Percentiles rank a stretch among this genome's conserved stretches.
These are phyloP conservation scores for Colletotrichum gigasporum DNA, from an alignment of 2,329 filamentous ascomycete species.

Conservation along the genomic window DNA sequence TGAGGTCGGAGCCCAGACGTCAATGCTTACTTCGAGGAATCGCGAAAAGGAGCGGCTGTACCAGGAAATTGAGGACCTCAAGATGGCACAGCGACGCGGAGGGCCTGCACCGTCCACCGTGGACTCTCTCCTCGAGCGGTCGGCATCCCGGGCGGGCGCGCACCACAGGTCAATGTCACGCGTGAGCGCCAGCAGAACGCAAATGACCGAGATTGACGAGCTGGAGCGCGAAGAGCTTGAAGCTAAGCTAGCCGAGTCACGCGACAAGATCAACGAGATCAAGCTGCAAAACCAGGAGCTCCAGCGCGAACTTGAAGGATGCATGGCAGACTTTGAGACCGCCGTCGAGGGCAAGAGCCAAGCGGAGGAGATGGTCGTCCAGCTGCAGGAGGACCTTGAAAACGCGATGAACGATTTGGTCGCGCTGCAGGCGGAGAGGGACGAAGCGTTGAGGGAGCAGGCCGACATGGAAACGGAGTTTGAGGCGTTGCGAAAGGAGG, in stretches of 20 bases:
- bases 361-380: slow-evolving; percentile 65
- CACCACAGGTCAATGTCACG: slow-evolving; percentile 79
- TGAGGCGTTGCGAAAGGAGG: slow-evolving; percentile 68
- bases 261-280: slow-evolving; percentile 86
- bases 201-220: slow-evolving; percentile 69
- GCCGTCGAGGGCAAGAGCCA: slow-evolving; percentile 71
- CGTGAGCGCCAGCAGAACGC: slow-evolving; percentile 75
- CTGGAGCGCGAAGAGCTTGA: slow-evolving; percentile 87
- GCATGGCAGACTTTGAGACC: slow-evolving; percentile 81
- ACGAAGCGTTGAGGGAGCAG: slow-evolving; percentile 80
- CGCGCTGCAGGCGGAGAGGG: slow-evolving; percentile 81
- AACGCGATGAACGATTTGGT: slow-evolving; percentile 82
- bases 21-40: slow-evolving; percentile 96
- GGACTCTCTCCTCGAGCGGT: slow-evolving; percentile 94
- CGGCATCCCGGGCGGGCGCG: slow-evolving; percentile 80
- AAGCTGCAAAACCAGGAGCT: slow-evolving; percentile 92
- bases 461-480: slow-evolving; percentile 69
- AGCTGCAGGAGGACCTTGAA: slow-evolving; percentile 84
- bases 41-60: slow-evolving; percentile 94
- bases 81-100: slow-evolving; percentile 82
- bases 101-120: slow-evolving; percentile 72
- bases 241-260: slow-evolving; percentile 80
- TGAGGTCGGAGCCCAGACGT: slow-evolving; percentile 94
- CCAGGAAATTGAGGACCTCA: slow-evolving; percentile 96
- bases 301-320: slow-evolving; percentile 82